Percentiles rank a stretch among this genome's conserved stretches.
phyloP scores from a whole-genome alignment of 768 basidiomycete species.

The Suillus luteus region DNA sequence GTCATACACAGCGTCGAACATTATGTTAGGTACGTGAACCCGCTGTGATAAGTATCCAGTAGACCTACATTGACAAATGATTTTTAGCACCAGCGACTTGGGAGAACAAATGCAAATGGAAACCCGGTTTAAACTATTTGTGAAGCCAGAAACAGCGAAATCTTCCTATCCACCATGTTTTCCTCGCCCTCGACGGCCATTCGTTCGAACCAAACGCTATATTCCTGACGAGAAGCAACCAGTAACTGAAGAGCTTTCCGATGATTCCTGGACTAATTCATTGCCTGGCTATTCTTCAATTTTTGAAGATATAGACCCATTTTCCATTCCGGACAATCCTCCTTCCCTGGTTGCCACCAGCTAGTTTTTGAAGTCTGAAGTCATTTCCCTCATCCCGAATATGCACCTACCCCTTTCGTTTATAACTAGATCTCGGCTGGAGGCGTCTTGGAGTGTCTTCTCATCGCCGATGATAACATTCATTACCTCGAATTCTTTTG shows the following conservation, averaged over 20 bases:
- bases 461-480: background rate
- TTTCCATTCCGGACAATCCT: background rate
- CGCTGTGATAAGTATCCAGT: conserved; percentile 5
- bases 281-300: background rate
- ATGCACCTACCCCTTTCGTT: background rate
- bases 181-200: conserved; percentile 12
- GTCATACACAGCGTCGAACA: conserved; percentile 11
- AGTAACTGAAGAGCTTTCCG: background rate
- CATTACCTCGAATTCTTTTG: background rate
- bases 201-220: conserved; percentile 14
- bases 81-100: conserved; percentile 41
- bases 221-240: conserved; percentile 21
- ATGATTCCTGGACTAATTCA: background rate
- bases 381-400: background rate
- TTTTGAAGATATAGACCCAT: background rate
- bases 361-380: background rate
- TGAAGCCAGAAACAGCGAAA: background rate
- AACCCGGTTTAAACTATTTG: background rate
- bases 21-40: conserved; percentile 41
- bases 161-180: background rate
- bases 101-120: conserved; percentile 18
- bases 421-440: background rate
- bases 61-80: conserved; percentile 12
- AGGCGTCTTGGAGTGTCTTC: background rate
- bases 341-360: background rate